These are phyloP conservation scores for Populus hybrid DNA, from an alignment of 441 rosid species.

Conservation along the genomic window DNA sequence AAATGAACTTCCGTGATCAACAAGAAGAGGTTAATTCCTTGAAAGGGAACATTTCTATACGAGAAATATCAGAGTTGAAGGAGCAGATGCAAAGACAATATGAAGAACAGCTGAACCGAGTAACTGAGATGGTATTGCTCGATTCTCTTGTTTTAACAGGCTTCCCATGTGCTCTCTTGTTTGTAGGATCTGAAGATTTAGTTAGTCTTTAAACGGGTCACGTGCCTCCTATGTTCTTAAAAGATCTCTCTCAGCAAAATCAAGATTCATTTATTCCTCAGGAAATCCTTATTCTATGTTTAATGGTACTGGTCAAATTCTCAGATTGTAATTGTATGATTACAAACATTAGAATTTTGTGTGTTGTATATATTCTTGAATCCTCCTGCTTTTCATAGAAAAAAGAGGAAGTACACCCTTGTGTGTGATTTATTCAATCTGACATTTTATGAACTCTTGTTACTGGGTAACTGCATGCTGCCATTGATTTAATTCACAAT, in stretches of 20 bases:
- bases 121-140: constrained; percentile 61
- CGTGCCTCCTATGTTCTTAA: not conserved
- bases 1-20: constrained; percentile 57
- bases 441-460: not conserved
- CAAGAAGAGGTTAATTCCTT: constrained; percentile 56
- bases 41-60: constrained; percentile 48
- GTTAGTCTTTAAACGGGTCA: not conserved
- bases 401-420: not conserved
- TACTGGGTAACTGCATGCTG: not conserved
- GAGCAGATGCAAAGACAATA: constrained; percentile 57
- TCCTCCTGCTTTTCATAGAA: not conserved
- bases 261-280: not conserved
- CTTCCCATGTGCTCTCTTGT: not conserved
- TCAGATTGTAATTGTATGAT: not conserved
- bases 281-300: not conserved
- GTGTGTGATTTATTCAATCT: not conserved
- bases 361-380: not conserved
- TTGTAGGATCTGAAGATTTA: not conserved
- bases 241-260: not conserved
- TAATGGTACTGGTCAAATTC: not conserved
- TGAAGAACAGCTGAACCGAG: constrained; percentile 59
- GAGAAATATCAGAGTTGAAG: constrained; percentile 53
- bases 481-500: not conserved
- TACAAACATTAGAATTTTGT: not conserved
- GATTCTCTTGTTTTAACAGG: not conserved